These are phyloP conservation scores for Codiaeum variegatum DNA, from an alignment of 441 rosid species.

Conservation along the genomic window DNA sequence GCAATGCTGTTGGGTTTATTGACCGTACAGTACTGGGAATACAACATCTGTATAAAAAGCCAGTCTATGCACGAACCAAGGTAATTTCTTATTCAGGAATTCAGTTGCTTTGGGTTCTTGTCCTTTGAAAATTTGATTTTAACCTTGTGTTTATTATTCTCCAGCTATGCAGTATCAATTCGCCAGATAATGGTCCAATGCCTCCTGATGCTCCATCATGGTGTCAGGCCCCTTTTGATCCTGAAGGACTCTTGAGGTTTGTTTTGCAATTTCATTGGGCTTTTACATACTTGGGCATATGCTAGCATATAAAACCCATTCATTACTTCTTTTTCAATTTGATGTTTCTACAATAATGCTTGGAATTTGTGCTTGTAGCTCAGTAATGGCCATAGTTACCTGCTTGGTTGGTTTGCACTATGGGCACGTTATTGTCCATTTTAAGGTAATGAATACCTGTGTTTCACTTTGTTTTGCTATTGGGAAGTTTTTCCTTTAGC, in stretches of 20 bases:
- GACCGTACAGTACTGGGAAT: conserved; percentile 64
- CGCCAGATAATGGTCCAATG: conserved; percentile 61
- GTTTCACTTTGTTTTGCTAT: neutral
- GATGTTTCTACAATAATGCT: neutral
- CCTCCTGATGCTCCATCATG: conserved; percentile 81
- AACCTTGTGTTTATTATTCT: conserved; percentile 10
- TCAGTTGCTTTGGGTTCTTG: conserved; percentile 14
- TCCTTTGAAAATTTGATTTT: neutral
- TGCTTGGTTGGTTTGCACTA: conserved; percentile 74
- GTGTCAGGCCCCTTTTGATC: conserved; percentile 95
- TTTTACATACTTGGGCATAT: neutral
- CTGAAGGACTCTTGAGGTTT: conserved; percentile 85
- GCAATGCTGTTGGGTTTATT: conserved; percentile 76
- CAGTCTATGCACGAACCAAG: conserved; percentile 61
- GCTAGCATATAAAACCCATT: neutral
- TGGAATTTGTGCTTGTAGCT: conserved; percentile 41
- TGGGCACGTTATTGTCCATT: conserved; percentile 71
- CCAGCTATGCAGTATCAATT: conserved; percentile 73
- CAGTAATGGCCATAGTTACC: conserved; percentile 71
- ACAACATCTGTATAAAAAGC: conserved; percentile 59
- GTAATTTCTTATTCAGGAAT: conserved; percentile 28
- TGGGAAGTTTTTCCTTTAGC: neutral
- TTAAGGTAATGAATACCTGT: conserved; percentile 44
- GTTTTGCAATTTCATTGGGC: conserved; percentile 2
- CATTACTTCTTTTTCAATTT: neutral